Evolutionary conservation across 176 grass and related monocot species (phyloP).

Genomic region (Eragrostis curvula): DNA sequence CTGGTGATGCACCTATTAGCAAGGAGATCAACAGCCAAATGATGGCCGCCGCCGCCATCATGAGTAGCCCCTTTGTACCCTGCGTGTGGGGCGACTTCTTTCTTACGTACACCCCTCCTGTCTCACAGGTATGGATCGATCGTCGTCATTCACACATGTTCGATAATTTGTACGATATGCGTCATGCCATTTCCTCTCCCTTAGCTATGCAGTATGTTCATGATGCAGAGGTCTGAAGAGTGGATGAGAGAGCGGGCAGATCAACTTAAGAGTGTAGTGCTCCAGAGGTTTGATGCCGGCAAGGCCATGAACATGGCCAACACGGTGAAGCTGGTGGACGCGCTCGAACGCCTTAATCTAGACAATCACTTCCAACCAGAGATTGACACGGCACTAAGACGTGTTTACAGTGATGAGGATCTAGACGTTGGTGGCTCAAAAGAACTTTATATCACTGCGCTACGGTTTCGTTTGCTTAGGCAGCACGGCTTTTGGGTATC

Average conservation of each 20-base stretch:
- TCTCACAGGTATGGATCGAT: not conserved
- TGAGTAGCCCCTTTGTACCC: not conserved
- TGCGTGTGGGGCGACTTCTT: slow-evolving; percentile 7
- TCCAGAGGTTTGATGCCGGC: not conserved
- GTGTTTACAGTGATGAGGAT: not conserved
- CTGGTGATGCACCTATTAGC: too few relatives aligned
- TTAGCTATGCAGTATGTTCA: too few relatives aligned
- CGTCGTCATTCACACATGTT: too few relatives aligned
- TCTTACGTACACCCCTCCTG: not conserved
- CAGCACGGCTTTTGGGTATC: not conserved
- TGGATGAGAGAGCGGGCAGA: not conserved
- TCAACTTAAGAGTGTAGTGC: not conserved
- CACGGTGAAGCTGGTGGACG: not conserved
- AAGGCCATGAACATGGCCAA: not conserved
- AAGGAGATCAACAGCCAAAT: too few relatives aligned
- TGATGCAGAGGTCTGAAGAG: not conserved
- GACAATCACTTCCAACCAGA: not conserved
- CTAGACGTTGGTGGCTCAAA: not conserved
- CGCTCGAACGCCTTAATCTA: not conserved
- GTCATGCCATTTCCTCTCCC: too few relatives aligned
- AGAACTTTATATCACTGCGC: not conserved
- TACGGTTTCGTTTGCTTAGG: not conserved
- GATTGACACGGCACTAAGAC: not conserved
- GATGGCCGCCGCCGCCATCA: too few relatives aligned
- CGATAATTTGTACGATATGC: too few relatives aligned